phyloP scores from a whole-genome alignment of 371 early-diverging fungal genomes.

The Paraphysoderma sedebokerense region DNA sequence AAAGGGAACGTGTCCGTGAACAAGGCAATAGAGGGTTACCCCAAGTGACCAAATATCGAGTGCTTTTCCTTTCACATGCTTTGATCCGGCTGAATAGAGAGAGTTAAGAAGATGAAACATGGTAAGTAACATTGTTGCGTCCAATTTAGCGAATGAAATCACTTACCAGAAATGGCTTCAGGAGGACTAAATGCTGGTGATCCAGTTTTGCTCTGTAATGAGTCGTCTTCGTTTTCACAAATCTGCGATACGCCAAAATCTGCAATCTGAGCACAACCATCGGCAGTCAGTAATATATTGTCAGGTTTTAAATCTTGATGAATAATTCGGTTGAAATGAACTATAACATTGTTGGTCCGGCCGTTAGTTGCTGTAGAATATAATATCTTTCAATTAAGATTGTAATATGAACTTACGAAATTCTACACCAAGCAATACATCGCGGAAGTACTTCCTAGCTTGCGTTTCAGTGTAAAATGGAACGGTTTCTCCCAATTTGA shows the following conservation, averaged over 20 bases:
- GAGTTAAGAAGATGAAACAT: no score
- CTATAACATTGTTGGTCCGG: no score
- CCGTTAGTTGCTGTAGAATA: not conserved
- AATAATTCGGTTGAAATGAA: conserved; percentile 27
- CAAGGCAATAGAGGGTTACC: conserved; percentile 86
- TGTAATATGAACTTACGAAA: conserved; percentile 16
- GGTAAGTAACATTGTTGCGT: no score
- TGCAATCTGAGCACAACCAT: conserved; percentile 19
- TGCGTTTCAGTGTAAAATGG: conserved; percentile 18
- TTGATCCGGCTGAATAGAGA: conserved; percentile 7
- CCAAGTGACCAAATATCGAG: conserved; percentile 32
- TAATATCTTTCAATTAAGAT: not conserved
- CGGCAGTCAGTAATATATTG: conserved; percentile 21
- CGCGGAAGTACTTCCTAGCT: conserved; percentile 28
- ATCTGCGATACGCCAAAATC: conserved; percentile 36
- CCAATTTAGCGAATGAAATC: no score
- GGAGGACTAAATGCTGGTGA: conserved; percentile 27
- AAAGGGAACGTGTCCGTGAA: conserved; percentile 83
- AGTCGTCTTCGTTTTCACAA: conserved; percentile 16
- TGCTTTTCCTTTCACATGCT: conserved; percentile 14
- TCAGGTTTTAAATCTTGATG: conserved; percentile 39
- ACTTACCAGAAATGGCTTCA: no score
- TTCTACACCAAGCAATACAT: conserved; percentile 30
- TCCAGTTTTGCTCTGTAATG: conserved; percentile 14
- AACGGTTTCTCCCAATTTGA: conserved; percentile 11